Evolutionary conservation across 2,329 filamentous ascomycete species (phyloP).

Genomic region (Piedraia hortae): DNA sequence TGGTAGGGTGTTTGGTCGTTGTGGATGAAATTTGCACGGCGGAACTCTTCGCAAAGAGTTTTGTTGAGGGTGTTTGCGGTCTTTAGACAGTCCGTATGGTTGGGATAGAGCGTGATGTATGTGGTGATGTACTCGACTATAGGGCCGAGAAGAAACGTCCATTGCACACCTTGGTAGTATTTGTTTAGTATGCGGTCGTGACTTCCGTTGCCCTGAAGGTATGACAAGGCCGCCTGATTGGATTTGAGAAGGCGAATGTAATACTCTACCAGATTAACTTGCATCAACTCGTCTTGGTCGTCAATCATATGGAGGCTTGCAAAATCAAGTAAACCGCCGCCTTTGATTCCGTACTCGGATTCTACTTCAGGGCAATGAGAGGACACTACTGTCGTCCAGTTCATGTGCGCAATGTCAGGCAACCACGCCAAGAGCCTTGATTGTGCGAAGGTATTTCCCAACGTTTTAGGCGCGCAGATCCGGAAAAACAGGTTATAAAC

Average conservation of each 20-base stretch:
- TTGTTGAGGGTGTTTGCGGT: slow-evolving; percentile 19
- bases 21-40: no score
- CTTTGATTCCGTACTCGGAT: slow-evolving; percentile 9
- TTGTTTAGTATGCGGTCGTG: no score
- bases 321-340: slow-evolving; percentile 24
- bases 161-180: no score
- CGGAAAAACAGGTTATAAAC: slow-evolving; percentile 28
- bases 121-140: slow-evolving; percentile 29
- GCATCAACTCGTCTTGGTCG: slow-evolving; percentile 17
- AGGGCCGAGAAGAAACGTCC: slow-evolving; percentile 26
- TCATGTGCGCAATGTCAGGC: slow-evolving; percentile 23
- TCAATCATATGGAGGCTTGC: slow-evolving; percentile 28
- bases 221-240: no score
- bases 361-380: slow-evolving; percentile 27
- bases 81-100: slow-evolving; percentile 24
- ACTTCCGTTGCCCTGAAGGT: no score
- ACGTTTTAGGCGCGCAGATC: slow-evolving; percentile 25
- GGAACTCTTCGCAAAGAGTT: no score
- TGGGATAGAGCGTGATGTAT: slow-evolving; percentile 27
- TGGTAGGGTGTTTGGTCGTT: no score
- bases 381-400: slow-evolving; percentile 25
- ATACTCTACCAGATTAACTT: no score
- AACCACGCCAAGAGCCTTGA: slow-evolving; percentile 31
- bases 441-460: no score
- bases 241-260: no score